Conservation (phyloP, 2,329 filamentous ascomycete species). For the Diaporthe ilicicola region DNA sequence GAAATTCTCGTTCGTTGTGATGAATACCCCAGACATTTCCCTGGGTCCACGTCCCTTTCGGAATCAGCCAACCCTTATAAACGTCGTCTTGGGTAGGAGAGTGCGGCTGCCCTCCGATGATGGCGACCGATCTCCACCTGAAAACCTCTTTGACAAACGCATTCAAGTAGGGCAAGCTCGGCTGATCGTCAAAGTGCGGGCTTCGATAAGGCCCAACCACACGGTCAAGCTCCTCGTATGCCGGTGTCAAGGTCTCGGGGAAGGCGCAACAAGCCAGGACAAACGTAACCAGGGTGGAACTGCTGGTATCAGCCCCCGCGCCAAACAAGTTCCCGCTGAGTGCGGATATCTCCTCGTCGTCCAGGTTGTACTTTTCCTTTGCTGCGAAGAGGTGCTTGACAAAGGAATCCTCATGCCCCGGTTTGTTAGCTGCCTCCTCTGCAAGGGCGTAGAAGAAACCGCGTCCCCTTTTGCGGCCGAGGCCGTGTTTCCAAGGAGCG, state of each 20-base stretch:
- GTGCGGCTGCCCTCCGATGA: constrained; percentile 60
- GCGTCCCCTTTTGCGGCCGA: constrained; percentile 55
- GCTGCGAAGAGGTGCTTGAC: constrained; percentile 58
- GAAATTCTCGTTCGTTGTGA: constrained; percentile 56
- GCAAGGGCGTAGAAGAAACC: constrained; percentile 63
- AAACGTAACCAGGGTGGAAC: constrained; percentile 55
- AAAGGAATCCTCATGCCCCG: constrained; percentile 49
- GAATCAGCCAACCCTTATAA: constrained; percentile 59
- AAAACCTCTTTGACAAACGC: constrained; percentile 64
- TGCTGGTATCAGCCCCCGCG: constrained; percentile 59
- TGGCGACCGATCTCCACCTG: constrained; percentile 63
- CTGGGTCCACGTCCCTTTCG: constrained; percentile 58
- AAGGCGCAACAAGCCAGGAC: constrained; percentile 59
- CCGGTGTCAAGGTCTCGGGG: constrained; percentile 54
- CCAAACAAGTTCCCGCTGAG: constrained; percentile 58
- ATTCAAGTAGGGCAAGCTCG: constrained; percentile 59
- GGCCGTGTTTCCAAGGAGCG: constrained; percentile 59
- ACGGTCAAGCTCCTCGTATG: constrained; percentile 60
- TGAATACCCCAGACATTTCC: constrained; percentile 61
- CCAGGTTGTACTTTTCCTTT: constrained; percentile 54
- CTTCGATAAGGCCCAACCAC: constrained; percentile 57
- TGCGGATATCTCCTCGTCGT: constrained; percentile 53
- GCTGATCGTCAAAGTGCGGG: constrained; percentile 57
- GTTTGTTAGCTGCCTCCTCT: constrained; percentile 55
- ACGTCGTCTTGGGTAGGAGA: constrained; percentile 55